Evolutionary conservation across 768 basidiomycete genomes (phyloP).

Genomic region (Termitomyces eurrhizus): DNA sequence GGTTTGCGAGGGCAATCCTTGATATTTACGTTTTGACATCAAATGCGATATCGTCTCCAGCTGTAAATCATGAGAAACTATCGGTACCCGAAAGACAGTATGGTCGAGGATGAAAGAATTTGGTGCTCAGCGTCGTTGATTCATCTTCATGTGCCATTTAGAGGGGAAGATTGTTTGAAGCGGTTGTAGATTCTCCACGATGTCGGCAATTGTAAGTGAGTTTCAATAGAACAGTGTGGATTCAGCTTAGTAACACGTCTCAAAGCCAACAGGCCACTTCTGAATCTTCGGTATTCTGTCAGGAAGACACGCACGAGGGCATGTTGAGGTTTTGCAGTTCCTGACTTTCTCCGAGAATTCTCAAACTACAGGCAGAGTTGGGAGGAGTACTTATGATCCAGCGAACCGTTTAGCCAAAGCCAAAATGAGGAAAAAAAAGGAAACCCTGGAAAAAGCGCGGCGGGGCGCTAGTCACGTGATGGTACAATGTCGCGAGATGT

Average conservation of each 20-base stretch:
- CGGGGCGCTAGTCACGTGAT: conserved; percentile 13
- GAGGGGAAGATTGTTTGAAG: background rate
- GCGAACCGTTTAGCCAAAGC: background rate
- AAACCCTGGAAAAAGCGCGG: background rate
- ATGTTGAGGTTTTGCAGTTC: background rate
- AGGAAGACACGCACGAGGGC: too few species aligned
- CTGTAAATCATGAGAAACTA: background rate
- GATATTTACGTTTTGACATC: background rate
- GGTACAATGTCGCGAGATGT: conserved; percentile 18
- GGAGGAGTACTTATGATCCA: background rate
- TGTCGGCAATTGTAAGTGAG: background rate
- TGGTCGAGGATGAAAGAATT: background rate
- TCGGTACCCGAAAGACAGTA: background rate
- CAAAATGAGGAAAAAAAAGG: background rate
- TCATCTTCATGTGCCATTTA: background rate
- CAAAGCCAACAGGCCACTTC: background rate
- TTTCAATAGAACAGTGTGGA: background rate
- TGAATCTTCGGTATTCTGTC: too few species aligned
- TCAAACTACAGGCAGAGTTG: background rate
- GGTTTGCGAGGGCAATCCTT: background rate
- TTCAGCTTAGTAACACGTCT: background rate
- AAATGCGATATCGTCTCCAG: background rate
- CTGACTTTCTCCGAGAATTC: background rate
- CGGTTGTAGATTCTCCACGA: background rate
- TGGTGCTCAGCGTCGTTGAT: too few species aligned